Base-by-base conservation (phyloP, 1,139 yeast species). In the Taiozyma sp. region DNA sequence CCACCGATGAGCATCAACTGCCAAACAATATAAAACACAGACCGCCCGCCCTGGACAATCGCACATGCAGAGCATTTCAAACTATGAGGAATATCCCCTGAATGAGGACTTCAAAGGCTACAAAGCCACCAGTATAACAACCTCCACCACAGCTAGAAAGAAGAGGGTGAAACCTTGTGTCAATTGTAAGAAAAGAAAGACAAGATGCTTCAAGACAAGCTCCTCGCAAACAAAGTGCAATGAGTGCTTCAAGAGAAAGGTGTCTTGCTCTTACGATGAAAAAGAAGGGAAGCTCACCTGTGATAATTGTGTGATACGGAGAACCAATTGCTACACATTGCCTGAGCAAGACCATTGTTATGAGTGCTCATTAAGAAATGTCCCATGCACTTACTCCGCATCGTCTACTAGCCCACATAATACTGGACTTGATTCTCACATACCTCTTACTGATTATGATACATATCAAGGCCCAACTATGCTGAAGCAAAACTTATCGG, bases 161-260 rank as follows among this genome's bases (percentile, higher is more conserved):
- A 53, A 51, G 23, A 41, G 47, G 29, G 51, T 48, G 10, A 56
- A 56, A 38, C 65, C 65, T 8, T 61, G 65, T 44, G 52, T 54
- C 30, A 57, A 52, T 12, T 61, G 65, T 48, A 48, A 62, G 32
- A 57, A 51, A 44, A 70, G 59, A 46, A 72, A 64, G 45, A 71
- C 65, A 2, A 71, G 70, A 54, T 72, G 65, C 41, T 46, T 53
- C 9, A 50, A 57, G 2, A 53, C 50, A 10, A 36, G 40, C 13
- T 36, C 22, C 12, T 6, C 40, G 12, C 32, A 49, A 1, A 41
- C 45, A n/a, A 51, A 48, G 19, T 61, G 65, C 43, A 12, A 50
- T 8, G 64, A 61, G 43, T 61, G 65, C 40, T 45, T 49, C 4
- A 53, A 49, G 32, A 45, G 56, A n/a, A 23, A 32, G 2, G 14